A percentile compares a stretch with the other conserved stretches of the same genome.
These are phyloP conservation scores for Pichia heedii DNA, from an alignment of 805 yeast species.

Conservation along the genomic window DNA sequence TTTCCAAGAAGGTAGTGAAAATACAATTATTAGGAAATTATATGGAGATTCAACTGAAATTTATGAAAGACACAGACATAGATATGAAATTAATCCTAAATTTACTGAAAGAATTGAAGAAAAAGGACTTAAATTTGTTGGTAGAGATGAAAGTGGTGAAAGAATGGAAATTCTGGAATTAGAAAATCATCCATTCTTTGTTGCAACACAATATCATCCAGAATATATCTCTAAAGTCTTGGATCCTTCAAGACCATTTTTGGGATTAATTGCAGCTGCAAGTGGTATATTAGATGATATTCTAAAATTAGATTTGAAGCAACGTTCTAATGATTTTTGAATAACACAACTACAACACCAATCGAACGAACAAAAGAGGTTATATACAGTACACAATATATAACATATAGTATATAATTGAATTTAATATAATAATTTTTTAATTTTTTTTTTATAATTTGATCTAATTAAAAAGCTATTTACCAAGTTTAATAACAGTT, in stretches of 20 bases:
- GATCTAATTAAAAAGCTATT: too few species aligned
- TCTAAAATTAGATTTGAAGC: constrained; percentile 32
- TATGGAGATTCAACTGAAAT: constrained; percentile 67
- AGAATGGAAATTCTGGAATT: constrained; percentile 94
- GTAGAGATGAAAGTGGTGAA: constrained; percentile 80
- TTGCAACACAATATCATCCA: constrained; percentile 97
- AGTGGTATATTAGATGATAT: constrained; percentile 72
- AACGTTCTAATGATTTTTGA: constrained; percentile 25
- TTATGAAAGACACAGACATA: constrained; percentile 94
- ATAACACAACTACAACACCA: too few species aligned
- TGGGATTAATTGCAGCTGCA: constrained; percentile 93
- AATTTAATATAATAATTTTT: neutral
- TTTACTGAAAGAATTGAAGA: constrained; percentile 62
- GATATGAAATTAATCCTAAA: constrained; percentile 93
- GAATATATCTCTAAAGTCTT: constrained; percentile 94
- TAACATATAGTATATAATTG: neutral
- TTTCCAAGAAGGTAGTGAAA: constrained; percentile 57
- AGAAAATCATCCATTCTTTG: constrained; percentile 79
- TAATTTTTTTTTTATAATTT: neutral
- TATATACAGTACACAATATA: too few species aligned
- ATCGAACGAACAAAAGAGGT: neutral
- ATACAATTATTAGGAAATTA: constrained; percentile 58
- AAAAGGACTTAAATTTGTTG: constrained; percentile 80
- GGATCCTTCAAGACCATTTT: constrained; percentile 93
- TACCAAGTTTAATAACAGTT: constrained; percentile 14